Conservation (phyloP, 2,329 filamentous ascomycete species). For the Aspergillus pseudoterreus region DNA sequence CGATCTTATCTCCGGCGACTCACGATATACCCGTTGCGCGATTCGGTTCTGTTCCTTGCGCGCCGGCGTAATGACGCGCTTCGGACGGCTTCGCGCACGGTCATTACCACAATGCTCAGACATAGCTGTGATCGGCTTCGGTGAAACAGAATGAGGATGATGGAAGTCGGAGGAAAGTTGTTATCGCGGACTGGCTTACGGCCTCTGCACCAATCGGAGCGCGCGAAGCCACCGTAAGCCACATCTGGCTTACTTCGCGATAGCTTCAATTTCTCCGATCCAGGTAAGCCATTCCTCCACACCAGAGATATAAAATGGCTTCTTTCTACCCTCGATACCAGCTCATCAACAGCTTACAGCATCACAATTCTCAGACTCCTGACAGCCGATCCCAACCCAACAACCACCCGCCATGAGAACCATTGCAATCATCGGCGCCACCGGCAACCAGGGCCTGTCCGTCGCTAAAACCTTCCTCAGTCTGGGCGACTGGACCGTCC, state of each 20-base stretch:
- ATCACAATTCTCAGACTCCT: not conserved
- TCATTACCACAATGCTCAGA: not conserved
- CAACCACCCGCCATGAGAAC: conserved; percentile 19
- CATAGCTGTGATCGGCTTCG: not conserved
- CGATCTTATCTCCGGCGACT: conserved; percentile 5
- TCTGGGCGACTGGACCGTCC: conserved; percentile 26
- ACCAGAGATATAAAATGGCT: not conserved
- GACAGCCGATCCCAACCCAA: not conserved
- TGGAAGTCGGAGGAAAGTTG: too few relatives aligned
- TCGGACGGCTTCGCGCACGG: conserved; percentile 10
- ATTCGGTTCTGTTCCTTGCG: conserved; percentile 37
- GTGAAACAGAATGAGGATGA: not conserved
- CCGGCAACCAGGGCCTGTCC: conserved; percentile 31
- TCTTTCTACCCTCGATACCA: not conserved
- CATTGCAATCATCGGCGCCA: conserved; percentile 35
- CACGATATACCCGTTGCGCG: conserved; percentile 36
- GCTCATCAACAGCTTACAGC: not conserved
- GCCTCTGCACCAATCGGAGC: conserved; percentile 10
- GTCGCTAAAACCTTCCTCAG: conserved; percentile 26
- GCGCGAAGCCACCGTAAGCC: conserved; percentile 2
- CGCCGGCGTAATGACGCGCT: conserved; percentile 34
- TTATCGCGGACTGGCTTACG: conserved; percentile 13
- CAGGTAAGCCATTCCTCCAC: not conserved
- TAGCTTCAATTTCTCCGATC: not conserved
- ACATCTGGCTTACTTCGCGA: not conserved